Evolutionary conservation across 805 yeast species (phyloP), one percentile per base, ranked within the genome.

Genomic region (Nakazawaea laoshanensis): DNA sequence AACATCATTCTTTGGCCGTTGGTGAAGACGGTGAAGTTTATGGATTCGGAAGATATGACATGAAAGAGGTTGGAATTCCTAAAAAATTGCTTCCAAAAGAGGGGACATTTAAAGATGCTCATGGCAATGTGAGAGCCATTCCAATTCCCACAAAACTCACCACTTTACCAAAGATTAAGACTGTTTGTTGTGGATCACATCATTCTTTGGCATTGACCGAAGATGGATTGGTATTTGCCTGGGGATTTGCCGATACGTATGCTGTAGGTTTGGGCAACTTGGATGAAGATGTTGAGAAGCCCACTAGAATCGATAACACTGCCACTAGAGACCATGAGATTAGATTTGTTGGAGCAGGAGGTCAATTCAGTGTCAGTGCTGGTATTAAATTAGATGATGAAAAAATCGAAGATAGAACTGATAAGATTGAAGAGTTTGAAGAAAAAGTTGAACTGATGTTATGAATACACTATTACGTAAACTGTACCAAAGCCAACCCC

Each of bases 191-290:
- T 23, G 98, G 98, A 2, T 79, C 95, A 1, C 97, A 92, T 48
- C 98, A 92, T 53, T 81, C 94, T 2, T 59, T 92, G 35, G 96
- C 95, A 1, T 68, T 88, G 4, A 74, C 94, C 3, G 70, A 65
- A 15, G 86, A 84, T 46, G 98, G 99, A 10, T 61, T 83, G 32
- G 83, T 77, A 2, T 92, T 76, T 61, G 74, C 96, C 2, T 92
- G 99, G 99, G 99, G 99, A 1, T 92, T 88, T 52, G 96, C 94
- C 28, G 97, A 89, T 44, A 88, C 96, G 1, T 92, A 86, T 57
- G 98, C 95, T 13, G 78, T 89, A 20, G 99, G 99, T 9, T 76
- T 87, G 39, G 98, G 98, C 6, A 52, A 53, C 32, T 77, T 83
- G 23, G 96, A 85, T 29, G 84, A 73, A 29, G 97, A 92, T 53